These are phyloP conservation scores for Saccharum officinarum DNA, from an alignment of 176 grass and related monocot genomes.

Conservation along the genomic window DNA sequence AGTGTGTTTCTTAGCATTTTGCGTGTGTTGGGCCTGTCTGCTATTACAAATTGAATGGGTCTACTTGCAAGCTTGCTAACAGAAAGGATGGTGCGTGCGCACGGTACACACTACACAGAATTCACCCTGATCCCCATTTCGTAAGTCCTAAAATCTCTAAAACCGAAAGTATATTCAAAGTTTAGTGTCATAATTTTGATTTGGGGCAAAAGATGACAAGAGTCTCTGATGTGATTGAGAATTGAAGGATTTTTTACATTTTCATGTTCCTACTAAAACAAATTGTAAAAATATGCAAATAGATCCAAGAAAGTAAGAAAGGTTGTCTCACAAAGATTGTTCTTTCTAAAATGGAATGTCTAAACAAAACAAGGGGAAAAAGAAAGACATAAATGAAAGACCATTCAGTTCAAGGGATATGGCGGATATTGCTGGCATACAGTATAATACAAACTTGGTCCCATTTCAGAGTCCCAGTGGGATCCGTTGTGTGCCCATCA, in stretches of 20 bases:
- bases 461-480: slow-evolving; percentile 47
- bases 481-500: slow-evolving; percentile 75
- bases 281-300: slow-evolving; percentile 15
- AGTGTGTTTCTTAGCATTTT: neutral
- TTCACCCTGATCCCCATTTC: neutral
- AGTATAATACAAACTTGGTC: slow-evolving; percentile 77
- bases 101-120: neutral
- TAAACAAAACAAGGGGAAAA: neutral
- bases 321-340: neutral
- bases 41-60: neutral
- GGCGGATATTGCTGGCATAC: slow-evolving; percentile 27
- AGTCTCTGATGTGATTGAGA: neutral
- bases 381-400: neutral
- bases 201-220: neutral
- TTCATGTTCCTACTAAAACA: neutral
- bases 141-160: neutral
- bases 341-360: neutral
- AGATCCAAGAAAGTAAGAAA: slow-evolving; percentile 10
- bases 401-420: neutral
- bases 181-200: neutral
- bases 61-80: neutral
- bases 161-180: neutral
- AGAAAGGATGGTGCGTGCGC: neutral
- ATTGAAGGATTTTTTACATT: neutral
- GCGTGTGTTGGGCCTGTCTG: neutral